These are phyloP conservation scores for Naganishia onofrii DNA, from an alignment of 768 basidiomycete species.

Conservation along the genomic window DNA sequence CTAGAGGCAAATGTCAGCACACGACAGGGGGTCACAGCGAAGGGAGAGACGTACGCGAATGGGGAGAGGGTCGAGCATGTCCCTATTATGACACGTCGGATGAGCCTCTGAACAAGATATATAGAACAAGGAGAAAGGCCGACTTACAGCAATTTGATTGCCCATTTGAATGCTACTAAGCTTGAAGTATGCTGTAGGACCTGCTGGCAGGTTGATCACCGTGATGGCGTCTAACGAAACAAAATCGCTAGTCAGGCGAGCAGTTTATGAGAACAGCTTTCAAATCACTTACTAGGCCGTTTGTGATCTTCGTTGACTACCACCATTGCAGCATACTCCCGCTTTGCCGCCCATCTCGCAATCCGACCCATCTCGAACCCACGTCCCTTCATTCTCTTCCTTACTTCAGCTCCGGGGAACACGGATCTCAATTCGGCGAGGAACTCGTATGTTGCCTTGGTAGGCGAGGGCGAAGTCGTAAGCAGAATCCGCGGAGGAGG, in stretches of 20 bases:
- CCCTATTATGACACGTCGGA: conserved; percentile 59
- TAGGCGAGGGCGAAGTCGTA: conserved; percentile 83
- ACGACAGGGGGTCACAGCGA: not conserved
- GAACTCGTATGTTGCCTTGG: conserved; percentile 85
- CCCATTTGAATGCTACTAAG: conserved; percentile 82
- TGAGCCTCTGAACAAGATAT: not conserved
- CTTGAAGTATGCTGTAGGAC: conserved; percentile 94
- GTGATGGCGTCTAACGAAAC: conserved; percentile 77
- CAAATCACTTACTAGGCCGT: conserved; percentile 70
- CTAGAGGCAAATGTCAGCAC: conserved; percentile 29
- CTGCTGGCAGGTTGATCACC: conserved; percentile 80
- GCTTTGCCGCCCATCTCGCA: conserved; percentile 83
- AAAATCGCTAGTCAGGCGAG: not conserved
- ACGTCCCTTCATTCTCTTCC: conserved; percentile 78
- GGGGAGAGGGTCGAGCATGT: conserved; percentile 86
- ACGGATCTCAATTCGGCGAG: conserved; percentile 85
- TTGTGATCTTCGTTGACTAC: conserved; percentile 96
- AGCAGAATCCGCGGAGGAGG: conserved; percentile 78
- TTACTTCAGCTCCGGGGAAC: conserved; percentile 88
- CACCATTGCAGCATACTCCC: conserved; percentile 71
- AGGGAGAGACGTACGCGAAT: conserved; percentile 59
- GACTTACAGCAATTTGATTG: conserved; percentile 72
- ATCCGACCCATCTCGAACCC: conserved; percentile 87
- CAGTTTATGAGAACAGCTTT: not conserved
- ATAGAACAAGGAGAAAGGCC: not conserved